phyloP scores from a whole-genome alignment of 176 grass and related monocot species.

The Musa troglodytarum region DNA sequence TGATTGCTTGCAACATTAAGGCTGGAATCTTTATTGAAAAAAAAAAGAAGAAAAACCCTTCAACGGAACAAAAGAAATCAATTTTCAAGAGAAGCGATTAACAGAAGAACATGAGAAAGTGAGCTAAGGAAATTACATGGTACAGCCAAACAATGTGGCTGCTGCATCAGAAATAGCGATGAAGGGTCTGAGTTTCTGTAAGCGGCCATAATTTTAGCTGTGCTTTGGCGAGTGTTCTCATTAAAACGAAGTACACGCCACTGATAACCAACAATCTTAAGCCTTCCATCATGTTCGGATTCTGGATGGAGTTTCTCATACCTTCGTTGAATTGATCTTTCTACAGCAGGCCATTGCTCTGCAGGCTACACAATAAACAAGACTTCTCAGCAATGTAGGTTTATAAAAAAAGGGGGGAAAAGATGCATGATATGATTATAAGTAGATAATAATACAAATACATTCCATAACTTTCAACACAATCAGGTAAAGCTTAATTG shows the following conservation, averaged over 20 bases:
- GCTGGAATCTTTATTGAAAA: neutral
- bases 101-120: neutral
- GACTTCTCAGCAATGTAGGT: neutral
- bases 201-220: constrained; percentile 71
- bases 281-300: constrained; percentile 22
- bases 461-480: neutral
- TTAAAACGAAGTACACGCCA: constrained; percentile 90
- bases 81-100: neutral
- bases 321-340: constrained; percentile 67
- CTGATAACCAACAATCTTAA: constrained; percentile 84
- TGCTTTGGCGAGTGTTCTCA: constrained; percentile 69
- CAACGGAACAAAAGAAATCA: neutral
- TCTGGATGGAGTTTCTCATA: constrained; percentile 46
- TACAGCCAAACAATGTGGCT: constrained; percentile 70
- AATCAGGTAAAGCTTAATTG: neutral
- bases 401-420: neutral
- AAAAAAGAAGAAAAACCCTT: neutral
- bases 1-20: neutral
- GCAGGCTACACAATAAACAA: constrained; percentile 21
- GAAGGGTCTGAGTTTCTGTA: constrained; percentile 36
- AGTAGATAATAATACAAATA: neutral
- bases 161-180: constrained; percentile 72
- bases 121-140: constrained; percentile 55
- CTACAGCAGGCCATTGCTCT: constrained; percentile 38
- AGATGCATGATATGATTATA: neutral